phyloP scores from a whole-genome alignment of 768 basidiomycete genomes.

The Collybia nuda region DNA sequence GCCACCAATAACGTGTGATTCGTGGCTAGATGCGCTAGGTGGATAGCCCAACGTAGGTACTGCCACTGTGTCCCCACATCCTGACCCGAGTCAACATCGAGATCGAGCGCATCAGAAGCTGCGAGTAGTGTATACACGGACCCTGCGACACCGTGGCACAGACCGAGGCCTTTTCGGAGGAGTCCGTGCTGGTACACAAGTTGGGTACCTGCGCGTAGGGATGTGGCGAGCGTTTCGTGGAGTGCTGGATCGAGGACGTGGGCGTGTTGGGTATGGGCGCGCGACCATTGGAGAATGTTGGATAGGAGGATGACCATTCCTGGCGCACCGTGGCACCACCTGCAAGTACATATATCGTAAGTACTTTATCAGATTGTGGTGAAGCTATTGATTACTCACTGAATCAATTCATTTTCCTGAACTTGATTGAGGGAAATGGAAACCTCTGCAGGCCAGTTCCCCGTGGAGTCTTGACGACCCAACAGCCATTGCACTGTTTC shows the following conservation, averaged over 20 bases:
- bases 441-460: conserved; percentile 55
- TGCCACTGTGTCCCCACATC: neutral
- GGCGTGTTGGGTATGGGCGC: too few relatives aligned
- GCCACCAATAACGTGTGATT: conserved; percentile 28
- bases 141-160: conserved; percentile 59
- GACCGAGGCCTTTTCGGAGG: conserved; percentile 55
- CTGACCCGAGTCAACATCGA: conserved; percentile 1
- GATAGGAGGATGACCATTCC: conserved; percentile 49
- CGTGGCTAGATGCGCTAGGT: conserved; percentile 47
- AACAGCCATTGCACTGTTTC: conserved; percentile 34
- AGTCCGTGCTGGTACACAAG: conserved; percentile 49
- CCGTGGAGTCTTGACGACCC: conserved; percentile 46
- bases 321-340: conserved; percentile 63
- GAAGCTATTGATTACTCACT: conserved; percentile 30
- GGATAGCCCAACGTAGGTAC: conserved; percentile 32
- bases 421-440: conserved; percentile 15
- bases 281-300: conserved; percentile 33
- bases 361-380: too few relatives aligned
- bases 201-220: conserved; percentile 37
- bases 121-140: conserved; percentile 53
- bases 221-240: conserved; percentile 22
- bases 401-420: conserved; percentile 40
- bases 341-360: conserved; percentile 13
- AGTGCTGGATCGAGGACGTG: conserved; percentile 7
- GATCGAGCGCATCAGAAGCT: conserved; percentile 43